Evolutionary conservation across 352 stramenopile species (phyloP).

Genomic region (Thraustotheca clavata): DNA sequence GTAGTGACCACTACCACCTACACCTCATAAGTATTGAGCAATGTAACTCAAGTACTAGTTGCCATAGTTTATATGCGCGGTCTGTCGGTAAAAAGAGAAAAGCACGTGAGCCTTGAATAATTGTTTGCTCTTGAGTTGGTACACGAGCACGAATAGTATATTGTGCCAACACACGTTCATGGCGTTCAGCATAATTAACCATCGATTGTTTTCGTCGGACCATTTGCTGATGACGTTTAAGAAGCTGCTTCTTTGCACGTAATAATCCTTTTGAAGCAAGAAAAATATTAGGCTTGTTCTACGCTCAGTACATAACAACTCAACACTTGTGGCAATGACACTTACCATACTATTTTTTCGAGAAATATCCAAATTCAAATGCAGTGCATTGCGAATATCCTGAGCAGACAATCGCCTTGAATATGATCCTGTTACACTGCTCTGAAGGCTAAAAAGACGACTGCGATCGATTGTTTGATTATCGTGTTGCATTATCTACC

Average conservation of each 20-base stretch:
- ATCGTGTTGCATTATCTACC: too few relatives aligned
- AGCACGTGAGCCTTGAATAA: neutral
- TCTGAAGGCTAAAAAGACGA: too few relatives aligned
- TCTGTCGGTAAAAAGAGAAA: neutral
- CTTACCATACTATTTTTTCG: too few relatives aligned
- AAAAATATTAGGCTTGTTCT: neutral
- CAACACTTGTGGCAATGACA: too few relatives aligned
- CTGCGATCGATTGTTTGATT: too few relatives aligned
- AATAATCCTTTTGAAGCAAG: neutral
- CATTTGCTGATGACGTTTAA: neutral
- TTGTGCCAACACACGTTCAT: constrained; percentile 58
- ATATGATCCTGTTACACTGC: too few relatives aligned
- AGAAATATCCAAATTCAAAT: too few relatives aligned
- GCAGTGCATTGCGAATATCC: too few relatives aligned
- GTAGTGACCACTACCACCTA: constrained; percentile 48
- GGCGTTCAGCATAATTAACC: constrained; percentile 35
- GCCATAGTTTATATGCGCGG: constrained; percentile 54
- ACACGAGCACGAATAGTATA: constrained; percentile 59
- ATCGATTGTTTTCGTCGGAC: neutral
- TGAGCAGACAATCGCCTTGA: too few relatives aligned
- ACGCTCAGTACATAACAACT: neutral
- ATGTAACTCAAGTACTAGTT: constrained; percentile 45
- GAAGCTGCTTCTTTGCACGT: neutral
- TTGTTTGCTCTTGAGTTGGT: neutral
- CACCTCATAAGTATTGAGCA: too few relatives aligned